These are phyloP conservation scores for Leucocoprinus sp. DNA, from an alignment of 768 basidiomycete genomes.

Conservation along the genomic window DNA sequence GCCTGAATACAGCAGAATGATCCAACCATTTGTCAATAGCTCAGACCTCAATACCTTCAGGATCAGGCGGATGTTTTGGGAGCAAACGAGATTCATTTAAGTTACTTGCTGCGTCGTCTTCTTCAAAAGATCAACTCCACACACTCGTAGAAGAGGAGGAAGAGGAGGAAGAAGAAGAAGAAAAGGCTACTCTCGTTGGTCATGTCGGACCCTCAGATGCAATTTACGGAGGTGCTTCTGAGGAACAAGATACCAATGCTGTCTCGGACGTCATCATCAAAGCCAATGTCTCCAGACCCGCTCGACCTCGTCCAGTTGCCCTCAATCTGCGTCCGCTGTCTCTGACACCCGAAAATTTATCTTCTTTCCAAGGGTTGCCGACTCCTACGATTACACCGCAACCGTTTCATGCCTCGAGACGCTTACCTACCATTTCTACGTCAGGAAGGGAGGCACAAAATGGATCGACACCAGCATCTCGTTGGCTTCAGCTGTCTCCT, in stretches of 20 bases:
- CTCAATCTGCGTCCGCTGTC: constrained; percentile 66
- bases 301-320: constrained; percentile 58
- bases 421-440: constrained; percentile 39
- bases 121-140: constrained; percentile 67
- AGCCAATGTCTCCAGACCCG: constrained; percentile 25
- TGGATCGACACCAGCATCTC: constrained; percentile 12
- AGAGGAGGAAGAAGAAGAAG: constrained; percentile 67
- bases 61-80: constrained; percentile 14
- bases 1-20: constrained; percentile 11
- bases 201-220: no score
- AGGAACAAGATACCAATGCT: constrained; percentile 17
- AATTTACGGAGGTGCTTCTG: constrained; percentile 21
- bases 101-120: constrained; percentile 48
- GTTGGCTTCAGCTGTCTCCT: constrained; percentile 32
- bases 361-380: constrained; percentile 31
- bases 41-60: constrained; percentile 52
- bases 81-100: constrained; percentile 81
- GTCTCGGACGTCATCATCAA: constrained; percentile 17
- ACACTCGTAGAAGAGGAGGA: constrained; percentile 84
- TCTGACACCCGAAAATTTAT: constrained; percentile 48
- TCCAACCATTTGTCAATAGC: constrained; percentile 32
- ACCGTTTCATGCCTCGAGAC: constrained; percentile 40
- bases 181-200: constrained; percentile 10
- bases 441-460: constrained; percentile 23
- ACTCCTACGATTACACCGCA: constrained; percentile 49